A percentile compares a stretch with the other conserved stretches of the same genome.
Evolutionary conservation across 352 stramenopile species (phyloP).

Genomic region (Phytopythium ostracodes): DNA sequence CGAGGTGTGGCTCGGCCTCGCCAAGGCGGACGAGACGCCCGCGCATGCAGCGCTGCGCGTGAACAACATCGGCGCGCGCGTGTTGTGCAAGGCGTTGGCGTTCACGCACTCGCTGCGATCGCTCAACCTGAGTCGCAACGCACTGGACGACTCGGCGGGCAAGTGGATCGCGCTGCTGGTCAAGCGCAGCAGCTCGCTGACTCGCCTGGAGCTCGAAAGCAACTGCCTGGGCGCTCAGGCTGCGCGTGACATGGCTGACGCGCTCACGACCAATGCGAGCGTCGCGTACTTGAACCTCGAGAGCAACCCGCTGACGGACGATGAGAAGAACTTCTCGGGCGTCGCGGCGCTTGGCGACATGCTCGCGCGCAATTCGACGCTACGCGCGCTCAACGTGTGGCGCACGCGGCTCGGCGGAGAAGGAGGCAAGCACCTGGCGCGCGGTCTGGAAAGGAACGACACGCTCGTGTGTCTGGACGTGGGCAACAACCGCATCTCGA

Average conservation of each 20-base stretch:
- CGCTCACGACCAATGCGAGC: slow-evolving; percentile 45
- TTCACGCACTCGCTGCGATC: slow-evolving; percentile 65
- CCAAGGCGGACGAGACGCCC: slow-evolving; percentile 48
- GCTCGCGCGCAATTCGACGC: slow-evolving; percentile 52
- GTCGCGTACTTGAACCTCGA: slow-evolving; percentile 64
- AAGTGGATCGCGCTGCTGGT: slow-evolving; percentile 60
- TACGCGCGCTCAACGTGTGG: slow-evolving; percentile 74
- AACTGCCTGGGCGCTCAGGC: slow-evolving; percentile 53
- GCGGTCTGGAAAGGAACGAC: slow-evolving; percentile 49
- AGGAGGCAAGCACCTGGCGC: slow-evolving; percentile 59
- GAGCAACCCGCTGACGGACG: slow-evolving; percentile 74
- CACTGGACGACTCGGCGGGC: slow-evolving; percentile 56
- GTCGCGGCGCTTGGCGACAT: slow-evolving; percentile 47
- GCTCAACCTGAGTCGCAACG: slow-evolving; percentile 64
- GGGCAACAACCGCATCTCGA: slow-evolving; percentile 72
- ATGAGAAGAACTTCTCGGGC: slow-evolving; percentile 73
- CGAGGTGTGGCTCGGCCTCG: slow-evolving; percentile 69
- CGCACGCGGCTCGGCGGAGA: slow-evolving; percentile 62
- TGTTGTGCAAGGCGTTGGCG: slow-evolving; percentile 63
- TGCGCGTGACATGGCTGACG: slow-evolving; percentile 48
- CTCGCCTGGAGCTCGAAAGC: slow-evolving; percentile 62
- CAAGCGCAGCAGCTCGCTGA: slow-evolving; percentile 54
- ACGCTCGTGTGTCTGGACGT: slow-evolving; percentile 72
- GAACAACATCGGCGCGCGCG: slow-evolving; percentile 43
- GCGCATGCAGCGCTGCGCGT: slow-evolving; percentile 52